Evolutionary conservation across 768 basidiomycete species (phyloP), one percentile per base, ranked within the genome.

Genomic region (Boletus pseudo-olivaceus): DNA sequence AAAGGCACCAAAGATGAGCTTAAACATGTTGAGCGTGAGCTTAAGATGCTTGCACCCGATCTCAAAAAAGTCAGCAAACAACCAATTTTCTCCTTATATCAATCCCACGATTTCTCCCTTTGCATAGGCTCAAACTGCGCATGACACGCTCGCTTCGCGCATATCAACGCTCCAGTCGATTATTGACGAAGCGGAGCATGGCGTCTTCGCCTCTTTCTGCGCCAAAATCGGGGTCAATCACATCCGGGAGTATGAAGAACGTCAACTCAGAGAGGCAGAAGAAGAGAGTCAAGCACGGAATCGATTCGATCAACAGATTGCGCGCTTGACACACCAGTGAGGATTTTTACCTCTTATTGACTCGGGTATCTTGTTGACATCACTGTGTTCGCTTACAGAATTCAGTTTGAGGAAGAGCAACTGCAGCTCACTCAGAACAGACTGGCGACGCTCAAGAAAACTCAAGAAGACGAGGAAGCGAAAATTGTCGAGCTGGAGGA

Each of bases 221-320:
- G 67, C 72, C 35, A 80, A 83, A 60, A 93, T 98, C 59, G 80
- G 83, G 10, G 87, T 97, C 7, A 68, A 73, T 15, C 85, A 85
- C 70, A 93, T 99, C 58, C 83, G 95, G 27, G 92, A 95, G 61
- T 99, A 95, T 67, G 96, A 98, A 71, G 89, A 93, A 66, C 83
- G 88, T 20, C 93, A 96, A 64, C 76, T 98, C 30, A 90, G 87
- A 68, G 82, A 90, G 23, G 92, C 90, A 0, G 87, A 93, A 69
- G 90, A 90, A 62, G 93, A 93, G 69, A 90, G 83, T 64, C 90
- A 90, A 61, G 90, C 89, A 8, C 75, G 90, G 53, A 72, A 94
- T 59, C 80, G 87, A 44, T 96, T 84, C 60, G 87, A 93, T 59
- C 89, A 85, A 5, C 93, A 95, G 67, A 88, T 95, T 55, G 87